These are phyloP conservation scores for Trypanosoma rangeli DNA, from an alignment of 208 protist species.

Conservation along the genomic window DNA sequence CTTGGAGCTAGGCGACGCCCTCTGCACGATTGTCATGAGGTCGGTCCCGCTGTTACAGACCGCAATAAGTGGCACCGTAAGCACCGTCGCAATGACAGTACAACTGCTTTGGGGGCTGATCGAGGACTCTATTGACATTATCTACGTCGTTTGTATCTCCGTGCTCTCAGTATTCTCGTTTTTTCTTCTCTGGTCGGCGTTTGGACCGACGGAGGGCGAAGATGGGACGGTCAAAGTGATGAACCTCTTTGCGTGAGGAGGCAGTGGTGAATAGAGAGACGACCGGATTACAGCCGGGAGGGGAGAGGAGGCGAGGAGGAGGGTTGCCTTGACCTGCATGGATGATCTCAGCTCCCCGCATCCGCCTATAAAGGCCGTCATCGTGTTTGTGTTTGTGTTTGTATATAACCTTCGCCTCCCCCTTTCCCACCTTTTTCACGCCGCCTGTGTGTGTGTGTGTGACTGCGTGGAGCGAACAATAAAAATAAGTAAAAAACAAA, in stretches of 20 bases:
- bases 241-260: constrained; percentile 3
- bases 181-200: constrained; percentile 18
- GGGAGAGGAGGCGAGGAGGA: too few relatives aligned
- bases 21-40: neutral
- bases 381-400: too few relatives aligned
- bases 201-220: neutral
- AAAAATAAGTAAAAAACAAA: too few relatives aligned
- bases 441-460: too few relatives aligned
- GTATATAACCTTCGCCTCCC: too few relatives aligned
- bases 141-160: constrained; percentile 9
- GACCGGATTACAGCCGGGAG: too few relatives aligned
- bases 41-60: constrained; percentile 13
- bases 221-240: neutral
- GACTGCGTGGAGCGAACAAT: too few relatives aligned
- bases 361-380: too few relatives aligned
- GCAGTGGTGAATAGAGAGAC: neutral
- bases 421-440: too few relatives aligned
- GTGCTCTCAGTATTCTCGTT: constrained; percentile 4
- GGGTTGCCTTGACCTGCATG: too few relatives aligned
- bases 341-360: too few relatives aligned
- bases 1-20: neutral
- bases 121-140: constrained; percentile 18
- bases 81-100: neutral
- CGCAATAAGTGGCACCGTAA: constrained; percentile 5
- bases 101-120: neutral